Conservation (phyloP, 1,284 basidiomycete species). For the Rhodotorula sp. region DNA sequence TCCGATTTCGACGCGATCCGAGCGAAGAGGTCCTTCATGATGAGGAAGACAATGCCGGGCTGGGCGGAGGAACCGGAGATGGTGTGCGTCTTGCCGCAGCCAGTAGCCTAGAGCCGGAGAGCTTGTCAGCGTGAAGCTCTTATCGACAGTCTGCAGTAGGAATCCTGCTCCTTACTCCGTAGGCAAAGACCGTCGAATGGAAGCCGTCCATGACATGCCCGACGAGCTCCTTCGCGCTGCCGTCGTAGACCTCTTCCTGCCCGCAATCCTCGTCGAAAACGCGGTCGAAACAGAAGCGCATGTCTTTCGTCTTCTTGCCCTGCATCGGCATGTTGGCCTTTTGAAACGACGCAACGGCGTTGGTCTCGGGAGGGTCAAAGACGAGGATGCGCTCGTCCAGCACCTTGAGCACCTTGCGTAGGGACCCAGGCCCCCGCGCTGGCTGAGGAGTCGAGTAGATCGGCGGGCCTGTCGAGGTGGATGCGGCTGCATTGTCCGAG, state of each 20-base stretch:
- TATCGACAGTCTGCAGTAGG: too few species aligned
- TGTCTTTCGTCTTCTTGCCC: conserved; percentile 44
- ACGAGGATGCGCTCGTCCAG: conserved; percentile 62
- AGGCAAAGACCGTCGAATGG: conserved; percentile 95
- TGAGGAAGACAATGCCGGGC: conserved; percentile 88
- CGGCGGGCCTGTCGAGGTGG: conserved; percentile 5
- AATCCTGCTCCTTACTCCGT: conserved; percentile 67
- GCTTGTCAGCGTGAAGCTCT: not conserved
- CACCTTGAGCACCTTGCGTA: conserved; percentile 64
- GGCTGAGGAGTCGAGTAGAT: conserved; percentile 58
- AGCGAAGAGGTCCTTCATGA: conserved; percentile 94
- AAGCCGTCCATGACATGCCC: conserved; percentile 84
- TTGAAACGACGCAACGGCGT: conserved; percentile 53
- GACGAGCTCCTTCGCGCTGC: conserved; percentile 78
- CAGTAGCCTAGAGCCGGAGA: conserved; percentile 69
- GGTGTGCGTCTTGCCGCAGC: conserved; percentile 96
- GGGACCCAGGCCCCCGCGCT: conserved; percentile 51
- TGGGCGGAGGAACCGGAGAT: conserved; percentile 84
- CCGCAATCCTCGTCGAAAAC: conserved; percentile 76
- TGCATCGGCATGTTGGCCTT: conserved; percentile 19
- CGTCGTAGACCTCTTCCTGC: conserved; percentile 81
- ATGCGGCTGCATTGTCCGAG: conserved; percentile 16
- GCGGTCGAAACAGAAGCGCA: conserved; percentile 87
- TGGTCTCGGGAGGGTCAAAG: conserved; percentile 91
- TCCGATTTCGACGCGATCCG: conserved; percentile 78